phyloP scores from a whole-genome alignment of 2,329 filamentous ascomycete species.

The Aspergillus sp. region DNA sequence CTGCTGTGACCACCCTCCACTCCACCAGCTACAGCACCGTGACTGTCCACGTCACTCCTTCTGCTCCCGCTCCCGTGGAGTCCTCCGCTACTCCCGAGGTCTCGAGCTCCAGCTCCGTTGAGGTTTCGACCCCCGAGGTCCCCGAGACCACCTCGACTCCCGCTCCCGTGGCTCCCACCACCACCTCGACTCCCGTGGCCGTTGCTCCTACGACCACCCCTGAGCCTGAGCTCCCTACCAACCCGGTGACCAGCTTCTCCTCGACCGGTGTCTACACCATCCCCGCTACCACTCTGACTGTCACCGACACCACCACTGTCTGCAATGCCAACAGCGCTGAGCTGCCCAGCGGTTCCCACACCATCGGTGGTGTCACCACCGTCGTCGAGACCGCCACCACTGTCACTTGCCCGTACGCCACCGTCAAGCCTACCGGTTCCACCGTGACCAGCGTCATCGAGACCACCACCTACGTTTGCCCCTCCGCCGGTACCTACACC shows the following conservation, averaged over 20 bases:
- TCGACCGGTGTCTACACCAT: slow-evolving; percentile 71
- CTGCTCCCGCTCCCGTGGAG: slow-evolving; percentile 13
- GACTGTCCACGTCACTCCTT: slow-evolving; percentile 25
- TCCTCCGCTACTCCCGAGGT: not conserved
- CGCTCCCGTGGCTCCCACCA: slow-evolving; percentile 8
- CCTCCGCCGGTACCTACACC: slow-evolving; percentile 69
- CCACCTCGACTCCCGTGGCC: not conserved
- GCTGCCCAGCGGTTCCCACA: slow-evolving; percentile 62
- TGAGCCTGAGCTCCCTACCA: slow-evolving; percentile 39
- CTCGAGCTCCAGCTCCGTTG: not conserved
- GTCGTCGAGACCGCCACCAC: slow-evolving; percentile 63
- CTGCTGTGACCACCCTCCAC: slow-evolving; percentile 29
- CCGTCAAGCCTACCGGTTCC: slow-evolving; percentile 53
- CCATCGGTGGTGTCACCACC: slow-evolving; percentile 68
- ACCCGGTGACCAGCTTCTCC: slow-evolving; percentile 50
- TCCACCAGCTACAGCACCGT: slow-evolving; percentile 36
- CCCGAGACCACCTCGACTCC: slow-evolving; percentile 11
- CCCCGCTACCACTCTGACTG: slow-evolving; percentile 65
- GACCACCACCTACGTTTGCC: slow-evolving; percentile 70
- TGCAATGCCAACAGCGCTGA: slow-evolving; percentile 59
- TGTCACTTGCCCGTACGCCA: slow-evolving; percentile 66
- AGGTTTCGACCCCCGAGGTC: slow-evolving; percentile 1
- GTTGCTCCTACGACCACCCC: slow-evolving; percentile 5
- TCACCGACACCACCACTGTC: slow-evolving; percentile 64
- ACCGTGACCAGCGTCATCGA: slow-evolving; percentile 63